Percentiles rank a stretch among this genome's conserved stretches.
These are phyloP conservation scores for Leptosphaerulina australis DNA, from an alignment of 2,329 filamentous ascomycete genomes.

Conservation along the genomic window DNA sequence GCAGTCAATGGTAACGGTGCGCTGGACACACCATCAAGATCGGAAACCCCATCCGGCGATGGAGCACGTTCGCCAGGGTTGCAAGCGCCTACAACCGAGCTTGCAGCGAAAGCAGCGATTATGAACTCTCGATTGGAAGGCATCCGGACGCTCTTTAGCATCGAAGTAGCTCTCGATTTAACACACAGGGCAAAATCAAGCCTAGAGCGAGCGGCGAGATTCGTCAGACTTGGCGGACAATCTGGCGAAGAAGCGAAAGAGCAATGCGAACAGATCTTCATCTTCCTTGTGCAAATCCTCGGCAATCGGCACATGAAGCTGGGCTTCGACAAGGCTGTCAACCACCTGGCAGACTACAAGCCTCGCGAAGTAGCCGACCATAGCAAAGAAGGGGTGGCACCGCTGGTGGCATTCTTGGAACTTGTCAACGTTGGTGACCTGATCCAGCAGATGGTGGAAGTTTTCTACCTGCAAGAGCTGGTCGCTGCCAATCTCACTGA, in stretches of 20 bases:
- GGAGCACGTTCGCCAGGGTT: constrained; percentile 46
- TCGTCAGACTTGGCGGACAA: constrained; percentile 79
- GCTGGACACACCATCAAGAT: constrained; percentile 30
- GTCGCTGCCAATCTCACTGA: constrained; percentile 82
- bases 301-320: constrained; percentile 85
- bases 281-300: constrained; percentile 80
- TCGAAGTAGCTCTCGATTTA: constrained; percentile 88
- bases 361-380: constrained; percentile 80
- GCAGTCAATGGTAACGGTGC: constrained; percentile 41
- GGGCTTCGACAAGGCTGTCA: constrained; percentile 93
- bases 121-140: constrained; percentile 95
- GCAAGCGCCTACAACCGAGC: constrained; percentile 83
- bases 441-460: constrained; percentile 98
- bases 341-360: constrained; percentile 88
- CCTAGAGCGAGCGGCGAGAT: constrained; percentile 81
- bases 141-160: constrained; percentile 93
- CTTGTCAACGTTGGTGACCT: constrained; percentile 97
- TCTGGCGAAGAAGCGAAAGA: constrained; percentile 82
- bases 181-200: constrained; percentile 88
- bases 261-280: constrained; percentile 89
- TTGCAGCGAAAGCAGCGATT: constrained; percentile 95
- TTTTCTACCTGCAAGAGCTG: constrained; percentile 97
- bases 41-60: constrained; percentile 49
- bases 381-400: constrained; percentile 76
- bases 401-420: constrained; percentile 93